These are phyloP conservation scores for Bullera alba DNA, from an alignment of 768 basidiomycete genomes.

Conservation along the genomic window DNA sequence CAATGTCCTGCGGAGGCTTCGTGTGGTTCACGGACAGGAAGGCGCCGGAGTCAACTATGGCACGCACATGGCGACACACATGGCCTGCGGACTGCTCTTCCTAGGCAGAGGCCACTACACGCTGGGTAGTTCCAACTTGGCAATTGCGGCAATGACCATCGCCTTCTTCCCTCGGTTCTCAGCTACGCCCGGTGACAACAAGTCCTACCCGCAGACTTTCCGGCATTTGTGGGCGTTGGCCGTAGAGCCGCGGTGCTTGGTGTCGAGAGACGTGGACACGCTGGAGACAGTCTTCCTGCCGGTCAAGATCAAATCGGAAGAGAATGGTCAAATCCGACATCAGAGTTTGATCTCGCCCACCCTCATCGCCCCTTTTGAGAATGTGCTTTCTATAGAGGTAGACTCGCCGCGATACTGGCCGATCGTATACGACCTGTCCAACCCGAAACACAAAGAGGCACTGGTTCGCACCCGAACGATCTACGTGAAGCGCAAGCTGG, in stretches of 20 bases:
- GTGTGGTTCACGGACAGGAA: conserved; percentile 84
- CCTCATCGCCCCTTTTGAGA: conserved; percentile 79
- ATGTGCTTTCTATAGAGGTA: conserved; percentile 70
- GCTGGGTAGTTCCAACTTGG: conserved; percentile 81
- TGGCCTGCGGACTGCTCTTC: conserved; percentile 85
- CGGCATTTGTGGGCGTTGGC: conserved; percentile 95
- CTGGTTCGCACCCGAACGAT: conserved; percentile 73
- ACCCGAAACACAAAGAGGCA: conserved; percentile 60
- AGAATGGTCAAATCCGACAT: conserved; percentile 53
- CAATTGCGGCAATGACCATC: conserved; percentile 79
- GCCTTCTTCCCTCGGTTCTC: conserved; percentile 90
- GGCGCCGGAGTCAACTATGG: conserved; percentile 59
- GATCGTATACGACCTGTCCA: conserved; percentile 70
- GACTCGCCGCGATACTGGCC: conserved; percentile 97
- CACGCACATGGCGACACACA: conserved; percentile 79
- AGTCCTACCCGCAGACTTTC: conserved; percentile 81
- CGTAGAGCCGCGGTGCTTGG: conserved; percentile 83
- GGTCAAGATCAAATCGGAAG: conserved; percentile 73
- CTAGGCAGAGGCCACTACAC: conserved; percentile 89
- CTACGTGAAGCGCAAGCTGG: conserved; percentile 84
- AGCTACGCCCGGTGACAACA: conserved; percentile 72
- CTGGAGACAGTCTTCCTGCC: conserved; percentile 86
- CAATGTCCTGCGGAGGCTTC: conserved; percentile 73
- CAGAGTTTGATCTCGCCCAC: conserved; percentile 85
- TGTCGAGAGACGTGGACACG: conserved; percentile 87